Evolutionary conservation across 805 yeast genomes (phyloP).

Genomic region (Nakazawaea populi): DNA sequence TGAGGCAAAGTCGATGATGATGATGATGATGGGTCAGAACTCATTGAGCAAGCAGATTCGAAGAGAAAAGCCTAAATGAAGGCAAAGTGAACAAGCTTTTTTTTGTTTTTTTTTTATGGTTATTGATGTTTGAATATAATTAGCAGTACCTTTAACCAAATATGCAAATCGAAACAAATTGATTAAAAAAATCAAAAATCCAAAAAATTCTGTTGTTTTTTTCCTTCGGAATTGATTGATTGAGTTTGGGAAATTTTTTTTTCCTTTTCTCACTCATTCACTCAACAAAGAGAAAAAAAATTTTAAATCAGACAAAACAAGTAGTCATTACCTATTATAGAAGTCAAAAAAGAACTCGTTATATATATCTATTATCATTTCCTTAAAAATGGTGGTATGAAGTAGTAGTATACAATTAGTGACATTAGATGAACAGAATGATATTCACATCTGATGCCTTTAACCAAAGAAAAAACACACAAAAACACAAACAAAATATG

Average conservation of each 20-base stretch:
- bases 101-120: no score
- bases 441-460: no score
- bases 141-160: no score
- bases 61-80: neutral
- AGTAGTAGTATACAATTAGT: neutral
- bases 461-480: conserved; percentile 6
- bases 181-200: no score
- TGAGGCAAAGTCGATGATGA: neutral
- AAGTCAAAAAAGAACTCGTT: neutral
- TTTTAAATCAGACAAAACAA: neutral
- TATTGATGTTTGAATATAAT: no score
- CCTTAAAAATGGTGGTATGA: neutral
- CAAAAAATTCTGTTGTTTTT: no score
- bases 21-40: neutral
- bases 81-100: neutral
- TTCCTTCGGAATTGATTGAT: no score
- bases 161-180: no score
- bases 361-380: neutral
- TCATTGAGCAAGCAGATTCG: neutral
- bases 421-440: no score
- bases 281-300: no score
- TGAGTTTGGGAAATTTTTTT: no score
- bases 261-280: no score
- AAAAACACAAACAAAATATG: neutral
- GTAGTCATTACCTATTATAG: neutral